Evolutionary conservation across 768 basidiomycete genomes (phyloP).

Genomic region (Russula compacta): DNA sequence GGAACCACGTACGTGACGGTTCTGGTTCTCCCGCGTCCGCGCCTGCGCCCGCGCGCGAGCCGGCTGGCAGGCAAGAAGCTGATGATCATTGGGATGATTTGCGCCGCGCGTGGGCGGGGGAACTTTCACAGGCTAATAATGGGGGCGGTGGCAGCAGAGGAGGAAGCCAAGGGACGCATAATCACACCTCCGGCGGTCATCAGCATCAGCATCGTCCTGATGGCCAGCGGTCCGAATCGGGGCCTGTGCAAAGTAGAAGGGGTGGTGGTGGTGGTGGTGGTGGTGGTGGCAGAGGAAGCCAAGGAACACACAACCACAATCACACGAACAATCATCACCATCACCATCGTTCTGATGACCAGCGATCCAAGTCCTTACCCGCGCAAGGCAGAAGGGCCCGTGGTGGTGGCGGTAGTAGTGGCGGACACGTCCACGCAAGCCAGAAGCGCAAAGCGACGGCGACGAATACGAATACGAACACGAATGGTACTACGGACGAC

Average conservation of each 20-base stretch:
- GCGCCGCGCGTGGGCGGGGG: neutral
- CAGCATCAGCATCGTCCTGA: too few relatives aligned
- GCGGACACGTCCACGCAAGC: neutral
- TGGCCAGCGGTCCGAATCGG: too few relatives aligned
- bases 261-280: too few relatives aligned
- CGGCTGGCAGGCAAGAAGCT: neutral
- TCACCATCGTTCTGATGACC: neutral
- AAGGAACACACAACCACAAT: neutral
- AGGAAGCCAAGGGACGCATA: too few relatives aligned
- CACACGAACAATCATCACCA: neutral
- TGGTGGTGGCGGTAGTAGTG: neutral
- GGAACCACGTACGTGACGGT: neutral
- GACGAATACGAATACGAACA: neutral
- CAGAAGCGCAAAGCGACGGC: neutral
- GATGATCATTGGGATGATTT: neutral
- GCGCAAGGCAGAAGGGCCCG: neutral
- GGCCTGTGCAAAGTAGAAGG: too few relatives aligned
- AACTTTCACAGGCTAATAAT: neutral
- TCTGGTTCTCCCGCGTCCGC: neutral
- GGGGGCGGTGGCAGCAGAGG: neutral
- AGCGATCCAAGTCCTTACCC: neutral
- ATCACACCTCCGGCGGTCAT: too few relatives aligned
- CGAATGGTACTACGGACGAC: neutral
- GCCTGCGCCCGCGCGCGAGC: neutral
- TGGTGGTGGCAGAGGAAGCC: neutral